Evolutionary conservation across 2,329 filamentous ascomycete genomes (phyloP), one percentile per base, ranked within the genome.

Genomic region (Diaporthe batatas): DNA sequence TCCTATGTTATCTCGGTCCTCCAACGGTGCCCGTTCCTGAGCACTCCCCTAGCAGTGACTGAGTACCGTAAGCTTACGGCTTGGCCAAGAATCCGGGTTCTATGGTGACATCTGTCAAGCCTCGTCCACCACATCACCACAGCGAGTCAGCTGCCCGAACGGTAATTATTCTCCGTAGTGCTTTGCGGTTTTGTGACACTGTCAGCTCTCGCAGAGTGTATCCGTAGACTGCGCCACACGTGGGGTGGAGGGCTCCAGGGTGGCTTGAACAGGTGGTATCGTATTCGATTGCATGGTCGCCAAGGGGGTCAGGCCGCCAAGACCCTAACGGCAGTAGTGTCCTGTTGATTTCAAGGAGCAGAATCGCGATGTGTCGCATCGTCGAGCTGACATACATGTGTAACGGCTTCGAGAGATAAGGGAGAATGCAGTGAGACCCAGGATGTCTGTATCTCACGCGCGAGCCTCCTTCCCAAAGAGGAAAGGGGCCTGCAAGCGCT

Each of bases 251-350:
- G 29, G 29, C 29, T 29, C 29, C 29, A 29, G 29, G 32, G 62
- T 67, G 62, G 62, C 62, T 67, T 67, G 62, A 67, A 36, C 23
- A 47, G 62, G 47, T 67, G 62, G 62, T 67, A 32, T 67, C 62
- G 62, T 67, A 67, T 67, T 53, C 62, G 32, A 67, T 67, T 25
- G 47, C 44, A 67, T 67, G n/a, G 47, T 29, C 62, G 62, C 62
- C 47, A 39, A 39, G 47, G 32, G 42, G 29, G 62, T 39, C 29
- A 47, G 8, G 14, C 32, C 47, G 62, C 62, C 62, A 67, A 67
- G 62, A 34, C 6, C 32, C 47, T 53, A 39, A 21, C 14, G 53
- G 23, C 44, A 29, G 32, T 25, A n/a, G 44, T 53, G 32, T 53
- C 25, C 25, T 39, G 62, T 67, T 67, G 47, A n/a, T 39, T 53